Evolutionary conservation across 768 basidiomycete species (phyloP), one percentile per base, ranked within the genome.

Genomic region (Suillus paluster): DNA sequence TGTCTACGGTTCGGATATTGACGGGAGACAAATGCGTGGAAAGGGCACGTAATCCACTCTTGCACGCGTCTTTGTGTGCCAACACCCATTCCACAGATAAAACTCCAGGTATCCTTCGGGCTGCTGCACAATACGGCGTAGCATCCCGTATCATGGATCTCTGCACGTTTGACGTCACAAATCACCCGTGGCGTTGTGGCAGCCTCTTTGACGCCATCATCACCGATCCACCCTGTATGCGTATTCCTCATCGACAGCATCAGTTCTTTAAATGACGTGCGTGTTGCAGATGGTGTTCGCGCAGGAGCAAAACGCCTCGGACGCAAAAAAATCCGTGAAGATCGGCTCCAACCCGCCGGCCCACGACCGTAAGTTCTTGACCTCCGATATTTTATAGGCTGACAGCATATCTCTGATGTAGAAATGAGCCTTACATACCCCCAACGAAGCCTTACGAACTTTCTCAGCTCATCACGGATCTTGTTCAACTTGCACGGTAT

Each of bases 1-100:
- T 30, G 85, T 95, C 1, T 87, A 92, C 59, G 97, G 97, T 19
- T 95, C 94, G 19, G 97, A 99, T 73, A 98, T 99, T 54, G 97
- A 99, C 70, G 97, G 97, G 0, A 83, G 97, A 45, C 97, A 99
- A 72, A 96, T 99, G 91, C 82, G 95, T 63, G 97, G 97, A 19
- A 97, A 94, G 83, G 85, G 95, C 90, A 65, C 58, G 38, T 23
- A 41, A 75, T 64, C 7, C 5, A 44, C 14, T 33, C 14, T 30
- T 63, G 33, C 5, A 39, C 17, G 27, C 27, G 23, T 36, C 21
- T 34, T 15, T 45, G 48, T 11, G 57, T 68, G 39, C 42, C 7
- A 34, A 12, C 30, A 39, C 38, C 36, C n/a, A n/a, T n/a, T n/a
- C 53, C n/a, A 57, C 62, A 82, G 80, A 69, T 9, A 70, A 78